These are phyloP conservation scores for Ramichloridium luteum DNA, from an alignment of 2,329 filamentous ascomycete species.

Conservation along the genomic window DNA sequence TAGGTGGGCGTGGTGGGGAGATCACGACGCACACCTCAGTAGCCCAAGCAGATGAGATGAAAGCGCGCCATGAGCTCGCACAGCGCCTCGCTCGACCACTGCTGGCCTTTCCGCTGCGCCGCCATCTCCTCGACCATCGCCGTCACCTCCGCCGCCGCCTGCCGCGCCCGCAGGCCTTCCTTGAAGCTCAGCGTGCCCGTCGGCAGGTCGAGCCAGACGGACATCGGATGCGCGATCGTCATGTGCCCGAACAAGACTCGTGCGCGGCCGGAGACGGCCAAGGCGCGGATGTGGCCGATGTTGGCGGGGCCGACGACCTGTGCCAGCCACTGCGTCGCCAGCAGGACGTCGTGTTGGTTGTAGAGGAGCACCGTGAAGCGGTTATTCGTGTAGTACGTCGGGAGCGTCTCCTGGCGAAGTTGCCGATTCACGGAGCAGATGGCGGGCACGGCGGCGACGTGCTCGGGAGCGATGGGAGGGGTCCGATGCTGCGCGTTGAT, in stretches of 20 bases:
- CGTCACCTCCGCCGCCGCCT: no score
- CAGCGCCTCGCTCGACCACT: no score
- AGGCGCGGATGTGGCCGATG: slow-evolving; percentile 9
- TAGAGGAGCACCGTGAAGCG: slow-evolving; percentile 16
- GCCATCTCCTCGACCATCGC: no score
- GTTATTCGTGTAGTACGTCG: slow-evolving; percentile 17
- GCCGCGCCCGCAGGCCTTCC: no score
- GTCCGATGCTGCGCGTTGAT: slow-evolving; percentile 15
- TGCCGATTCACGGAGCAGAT: slow-evolving; percentile 14
- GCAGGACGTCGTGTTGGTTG: slow-evolving; percentile 10
- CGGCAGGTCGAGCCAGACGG: no score
- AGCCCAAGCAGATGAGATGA: no score
- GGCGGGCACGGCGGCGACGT: slow-evolving; percentile 12
- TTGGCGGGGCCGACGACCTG: slow-evolving; percentile 14
- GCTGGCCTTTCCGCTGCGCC: no score
- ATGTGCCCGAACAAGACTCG: slow-evolving; percentile 15
- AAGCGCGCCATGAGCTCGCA: no score
- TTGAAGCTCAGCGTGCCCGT: no score
- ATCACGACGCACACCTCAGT: no score
- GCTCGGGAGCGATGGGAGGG: slow-evolving; percentile 10
- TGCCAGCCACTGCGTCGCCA: slow-evolving; percentile 12
- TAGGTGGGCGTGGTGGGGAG: no score
- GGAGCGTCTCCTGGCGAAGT: slow-evolving; percentile 13
- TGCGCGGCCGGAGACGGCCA: slow-evolving; percentile 16
- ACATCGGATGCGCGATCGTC: no score